Evolutionary conservation across 805 yeast genomes (phyloP).

Genomic region (Wickerhamiella kurtzmanii): DNA sequence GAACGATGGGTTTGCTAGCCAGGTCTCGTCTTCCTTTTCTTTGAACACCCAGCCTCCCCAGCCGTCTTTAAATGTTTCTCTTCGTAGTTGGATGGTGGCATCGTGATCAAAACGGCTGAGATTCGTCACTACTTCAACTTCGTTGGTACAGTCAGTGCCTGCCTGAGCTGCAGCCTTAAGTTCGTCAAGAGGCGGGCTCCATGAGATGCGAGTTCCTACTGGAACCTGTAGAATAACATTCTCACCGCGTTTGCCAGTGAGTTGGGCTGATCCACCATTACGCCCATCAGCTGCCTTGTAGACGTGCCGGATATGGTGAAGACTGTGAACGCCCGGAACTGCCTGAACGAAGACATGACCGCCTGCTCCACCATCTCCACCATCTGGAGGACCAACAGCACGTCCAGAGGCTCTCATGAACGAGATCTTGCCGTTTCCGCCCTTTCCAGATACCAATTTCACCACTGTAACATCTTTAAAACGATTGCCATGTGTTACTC

Average conservation of each 20-base stretch:
- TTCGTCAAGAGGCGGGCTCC: constrained; percentile 30
- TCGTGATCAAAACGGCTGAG: constrained; percentile 15
- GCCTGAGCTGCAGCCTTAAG: constrained; percentile 16
- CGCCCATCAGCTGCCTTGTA: constrained; percentile 64
- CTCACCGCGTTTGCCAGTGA: constrained; percentile 76
- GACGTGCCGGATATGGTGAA: constrained; percentile 53
- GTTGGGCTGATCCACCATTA: constrained; percentile 58
- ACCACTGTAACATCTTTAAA: constrained; percentile 50
- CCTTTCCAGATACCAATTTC: constrained; percentile 59
- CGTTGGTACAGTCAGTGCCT: constrained; percentile 9
- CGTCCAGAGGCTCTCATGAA: constrained; percentile 77
- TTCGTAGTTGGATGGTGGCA: constrained; percentile 36
- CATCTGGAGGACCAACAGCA: constrained; percentile 88
- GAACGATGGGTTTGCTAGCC: constrained; percentile 54
- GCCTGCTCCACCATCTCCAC: constrained; percentile 97
- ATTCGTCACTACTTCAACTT: constrained; percentile 15
- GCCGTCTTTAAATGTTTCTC: constrained; percentile 54
- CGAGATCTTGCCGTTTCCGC: constrained; percentile 81
- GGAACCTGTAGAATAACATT: constrained; percentile 79
- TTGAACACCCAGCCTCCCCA: constrained; percentile 75
- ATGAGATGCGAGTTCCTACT: constrained; percentile 72
- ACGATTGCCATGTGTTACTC: constrained; percentile 9
- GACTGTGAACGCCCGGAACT: constrained; percentile 51
- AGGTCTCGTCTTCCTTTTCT: constrained; percentile 62
- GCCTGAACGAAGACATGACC: constrained; percentile 81